Evolutionary conservation across 208 protist species (phyloP).

Genomic region (Trypanosoma caninum): DNA sequence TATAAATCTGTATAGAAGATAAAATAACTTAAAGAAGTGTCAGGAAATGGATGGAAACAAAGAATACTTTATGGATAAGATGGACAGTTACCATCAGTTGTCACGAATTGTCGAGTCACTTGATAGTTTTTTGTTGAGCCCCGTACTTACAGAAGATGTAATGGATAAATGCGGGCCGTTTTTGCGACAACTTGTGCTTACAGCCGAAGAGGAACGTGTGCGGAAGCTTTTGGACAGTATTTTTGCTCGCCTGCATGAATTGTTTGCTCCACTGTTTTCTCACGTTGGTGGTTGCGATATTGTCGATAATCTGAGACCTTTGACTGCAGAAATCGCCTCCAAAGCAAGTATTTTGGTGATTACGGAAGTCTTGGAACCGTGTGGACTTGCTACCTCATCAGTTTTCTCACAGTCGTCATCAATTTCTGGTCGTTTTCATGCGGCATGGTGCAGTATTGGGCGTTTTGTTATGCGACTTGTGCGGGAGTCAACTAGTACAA

Average conservation of each 20-base stretch:
- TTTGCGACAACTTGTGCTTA: background rate
- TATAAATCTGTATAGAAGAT: too few relatives aligned
- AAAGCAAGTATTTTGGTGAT: background rate
- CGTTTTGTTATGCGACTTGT: constrained; percentile 4
- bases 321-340: background rate
- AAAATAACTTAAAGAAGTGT: too few relatives aligned
- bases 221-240: background rate
- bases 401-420: background rate
- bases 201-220: constrained; percentile 1
- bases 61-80: background rate
- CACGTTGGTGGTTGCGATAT: background rate
- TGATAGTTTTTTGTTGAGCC: background rate
- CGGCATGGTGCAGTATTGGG: constrained; percentile 15
- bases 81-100: background rate
- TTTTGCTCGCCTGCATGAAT: background rate
- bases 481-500: background rate
- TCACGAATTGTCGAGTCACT: background rate
- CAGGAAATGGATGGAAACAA: too few relatives aligned
- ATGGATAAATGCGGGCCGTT: constrained; percentile 9
- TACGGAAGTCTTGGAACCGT: background rate
- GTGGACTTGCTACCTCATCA: background rate
- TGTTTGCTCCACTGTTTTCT: background rate
- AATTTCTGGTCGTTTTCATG: background rate
- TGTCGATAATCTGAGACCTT: background rate
- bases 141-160: background rate